These are phyloP conservation scores for Geotrichum citri-aurantii DNA, from an alignment of 1,139 yeast species.

Conservation along the genomic window DNA sequence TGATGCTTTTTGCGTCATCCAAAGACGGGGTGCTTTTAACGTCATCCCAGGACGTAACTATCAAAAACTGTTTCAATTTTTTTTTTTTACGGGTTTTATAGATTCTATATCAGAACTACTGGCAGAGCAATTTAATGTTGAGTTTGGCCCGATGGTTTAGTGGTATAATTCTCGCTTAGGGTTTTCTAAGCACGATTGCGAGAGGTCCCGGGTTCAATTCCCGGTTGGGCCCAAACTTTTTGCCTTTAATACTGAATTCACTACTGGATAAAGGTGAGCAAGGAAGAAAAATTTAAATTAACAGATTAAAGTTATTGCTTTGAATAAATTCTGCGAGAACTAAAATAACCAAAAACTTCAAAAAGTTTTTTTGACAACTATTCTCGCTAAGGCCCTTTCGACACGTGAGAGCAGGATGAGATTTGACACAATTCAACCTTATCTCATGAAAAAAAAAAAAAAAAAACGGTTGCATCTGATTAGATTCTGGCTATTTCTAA, in stretches of 20 bases:
- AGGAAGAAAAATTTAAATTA: too few species aligned
- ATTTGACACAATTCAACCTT: background rate
- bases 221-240: background rate
- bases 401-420: background rate
- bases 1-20: slow-evolving; percentile 17
- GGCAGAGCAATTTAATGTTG: too few species aligned
- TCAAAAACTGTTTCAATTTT: too few species aligned
- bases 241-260: too few species aligned
- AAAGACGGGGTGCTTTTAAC: too few species aligned
- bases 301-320: too few species aligned
- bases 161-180: background rate
- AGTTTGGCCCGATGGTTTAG: background rate
- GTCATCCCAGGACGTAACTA: too few species aligned
- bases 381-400: background rate
- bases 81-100: too few species aligned
- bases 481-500: background rate
- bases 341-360: too few species aligned
- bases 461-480: background rate
- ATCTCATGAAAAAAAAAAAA: background rate
- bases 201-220: background rate
- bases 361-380: background rate
- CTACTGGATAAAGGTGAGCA: too few species aligned
- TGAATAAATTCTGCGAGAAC: too few species aligned
- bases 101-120: too few species aligned
- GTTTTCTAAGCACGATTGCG: background rate